Conservation (phyloP, 108 stramenopile species). For the Nannochloropsis salina region DNA sequence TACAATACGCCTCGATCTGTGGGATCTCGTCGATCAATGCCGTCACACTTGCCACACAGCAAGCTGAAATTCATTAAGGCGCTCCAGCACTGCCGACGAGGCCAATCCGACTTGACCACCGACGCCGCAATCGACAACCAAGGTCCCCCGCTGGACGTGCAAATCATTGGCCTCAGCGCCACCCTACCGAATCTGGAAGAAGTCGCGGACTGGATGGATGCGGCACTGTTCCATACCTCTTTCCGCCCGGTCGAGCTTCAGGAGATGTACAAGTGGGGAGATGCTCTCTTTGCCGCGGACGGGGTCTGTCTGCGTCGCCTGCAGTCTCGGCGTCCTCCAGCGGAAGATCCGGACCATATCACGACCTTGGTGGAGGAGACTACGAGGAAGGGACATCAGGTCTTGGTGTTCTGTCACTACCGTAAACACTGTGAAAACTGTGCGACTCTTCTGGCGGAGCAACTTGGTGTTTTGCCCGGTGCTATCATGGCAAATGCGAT, state of each 20-base stretch:
- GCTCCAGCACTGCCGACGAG: neutral
- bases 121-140: neutral
- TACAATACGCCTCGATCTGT: no score
- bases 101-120: neutral
- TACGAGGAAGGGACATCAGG: conserved; percentile 26
- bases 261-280: conserved; percentile 29
- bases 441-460: conserved; percentile 18
- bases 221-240: conserved; percentile 41
- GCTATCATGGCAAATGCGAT: neutral
- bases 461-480: neutral
- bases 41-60: neutral
- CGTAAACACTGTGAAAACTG: conserved; percentile 40
- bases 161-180: conserved; percentile 52
- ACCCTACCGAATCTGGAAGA: conserved; percentile 50
- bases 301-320: conserved; percentile 19
- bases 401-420: conserved; percentile 36
- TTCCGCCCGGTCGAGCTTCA: conserved; percentile 53
- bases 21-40: no score
- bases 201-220: conserved; percentile 50
- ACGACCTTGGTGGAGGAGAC: conserved; percentile 7
- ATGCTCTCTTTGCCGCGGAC: neutral
- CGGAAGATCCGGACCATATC: neutral
- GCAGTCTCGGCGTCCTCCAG: neutral
- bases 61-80: conserved; percentile 22
- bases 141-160: neutral